These are phyloP conservation scores for Ceratocystis smalleyi DNA, from an alignment of 2,329 filamentous ascomycete species.

Conservation along the genomic window DNA sequence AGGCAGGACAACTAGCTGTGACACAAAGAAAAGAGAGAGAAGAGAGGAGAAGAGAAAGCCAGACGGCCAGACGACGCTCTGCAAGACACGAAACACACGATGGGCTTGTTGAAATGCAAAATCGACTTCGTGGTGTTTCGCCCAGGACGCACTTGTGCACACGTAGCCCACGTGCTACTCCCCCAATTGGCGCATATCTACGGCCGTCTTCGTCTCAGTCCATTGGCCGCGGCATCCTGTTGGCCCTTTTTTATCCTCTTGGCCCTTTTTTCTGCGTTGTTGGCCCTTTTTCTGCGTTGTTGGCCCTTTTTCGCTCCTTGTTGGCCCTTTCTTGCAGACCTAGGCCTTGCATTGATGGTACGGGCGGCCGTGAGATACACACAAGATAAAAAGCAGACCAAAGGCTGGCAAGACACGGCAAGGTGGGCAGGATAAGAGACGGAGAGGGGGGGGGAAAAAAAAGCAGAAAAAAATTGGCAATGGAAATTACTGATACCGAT, in stretches of 20 bases:
- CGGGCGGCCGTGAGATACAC: background rate
- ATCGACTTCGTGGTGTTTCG: too few species aligned
- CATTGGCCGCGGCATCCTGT: slow-evolving; percentile 1
- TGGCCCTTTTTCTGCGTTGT: too few species aligned
- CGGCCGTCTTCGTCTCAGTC: background rate
- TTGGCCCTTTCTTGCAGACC: background rate
- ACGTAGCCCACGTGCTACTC: background rate
- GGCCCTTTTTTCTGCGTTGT: background rate
- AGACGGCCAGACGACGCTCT: too few species aligned
- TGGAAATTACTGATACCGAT: background rate
- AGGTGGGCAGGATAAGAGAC: background rate
- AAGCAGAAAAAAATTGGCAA: background rate
- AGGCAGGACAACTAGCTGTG: too few species aligned
- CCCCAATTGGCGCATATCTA: background rate
- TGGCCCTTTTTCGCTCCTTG: too few species aligned
- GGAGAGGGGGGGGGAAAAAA: background rate
- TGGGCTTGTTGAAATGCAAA: too few species aligned
- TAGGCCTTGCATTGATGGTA: background rate
- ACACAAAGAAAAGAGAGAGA: too few species aligned
- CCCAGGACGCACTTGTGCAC: background rate
- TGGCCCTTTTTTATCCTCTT: background rate
- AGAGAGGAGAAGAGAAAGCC: too few species aligned
- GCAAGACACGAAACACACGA: too few species aligned
- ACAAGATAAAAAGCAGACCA: background rate
- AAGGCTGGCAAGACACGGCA: background rate